These are phyloP conservation scores for Cystofilobasidium ferigula DNA, from an alignment of 768 basidiomycete species.

Conservation along the genomic window DNA sequence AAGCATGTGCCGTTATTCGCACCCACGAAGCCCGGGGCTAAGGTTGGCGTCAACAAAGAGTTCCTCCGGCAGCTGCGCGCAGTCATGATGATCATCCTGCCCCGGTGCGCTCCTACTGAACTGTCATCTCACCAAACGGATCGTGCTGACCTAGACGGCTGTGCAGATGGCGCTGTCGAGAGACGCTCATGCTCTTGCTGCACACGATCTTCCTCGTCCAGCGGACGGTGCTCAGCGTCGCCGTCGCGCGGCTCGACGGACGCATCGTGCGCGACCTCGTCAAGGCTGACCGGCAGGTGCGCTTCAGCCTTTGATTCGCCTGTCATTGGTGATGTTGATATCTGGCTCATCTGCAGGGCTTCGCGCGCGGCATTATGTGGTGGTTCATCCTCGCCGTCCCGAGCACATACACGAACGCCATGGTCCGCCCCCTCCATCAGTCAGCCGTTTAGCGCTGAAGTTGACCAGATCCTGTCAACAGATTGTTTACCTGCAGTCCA, in stretches of 20 bases:
- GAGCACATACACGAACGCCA: conserved; percentile 88
- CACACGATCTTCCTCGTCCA: conserved; percentile 79
- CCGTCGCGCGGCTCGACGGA: conserved; percentile 80
- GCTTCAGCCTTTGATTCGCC: neutral
- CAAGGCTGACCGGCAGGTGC: conserved; percentile 26
- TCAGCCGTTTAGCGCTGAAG: neutral
- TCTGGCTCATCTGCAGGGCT: conserved; percentile 45
- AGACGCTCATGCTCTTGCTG: conserved; percentile 57
- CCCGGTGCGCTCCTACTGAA: conserved; percentile 43
- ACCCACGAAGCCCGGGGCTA: conserved; percentile 42
- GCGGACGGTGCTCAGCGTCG: conserved; percentile 74
- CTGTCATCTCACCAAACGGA: neutral
- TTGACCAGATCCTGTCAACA: conserved; percentile 32
- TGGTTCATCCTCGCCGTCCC: conserved; percentile 90
- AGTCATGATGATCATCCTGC: conserved; percentile 63
- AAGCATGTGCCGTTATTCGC: conserved; percentile 55
- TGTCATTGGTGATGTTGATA: neutral
- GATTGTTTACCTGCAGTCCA: conserved; percentile 82
- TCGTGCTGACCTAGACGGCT: neutral
- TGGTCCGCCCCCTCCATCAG: conserved; percentile 46
- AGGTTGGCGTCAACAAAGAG: conserved; percentile 54
- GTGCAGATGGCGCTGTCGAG: conserved; percentile 43
- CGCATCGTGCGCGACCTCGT: conserved; percentile 78
- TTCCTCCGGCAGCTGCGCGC: conserved; percentile 65
- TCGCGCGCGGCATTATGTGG: conserved; percentile 63